Base-by-base conservation (phyloP, 345 rosid genomes). In the Arabis alpina region DNA sequence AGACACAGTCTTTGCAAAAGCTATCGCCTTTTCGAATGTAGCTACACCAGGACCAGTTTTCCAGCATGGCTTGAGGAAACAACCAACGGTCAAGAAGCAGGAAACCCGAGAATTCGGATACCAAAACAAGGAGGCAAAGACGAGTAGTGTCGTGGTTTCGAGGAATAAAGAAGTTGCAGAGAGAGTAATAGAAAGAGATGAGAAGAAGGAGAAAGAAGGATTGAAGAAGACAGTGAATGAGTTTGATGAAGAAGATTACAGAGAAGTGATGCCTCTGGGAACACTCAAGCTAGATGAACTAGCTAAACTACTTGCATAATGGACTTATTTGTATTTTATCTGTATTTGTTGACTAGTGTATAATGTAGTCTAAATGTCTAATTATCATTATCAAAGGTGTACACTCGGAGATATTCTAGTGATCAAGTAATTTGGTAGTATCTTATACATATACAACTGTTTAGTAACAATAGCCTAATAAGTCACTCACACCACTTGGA, bases 261-360 rank as follows among this genome's bases (percentile, higher is more conserved):
- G 67, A 59, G 80, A 74, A 64, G 77, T 63, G 14, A 62, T 55
- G 14, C 81, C 93, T 0, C 76, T 70, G 23, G 99, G 97, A 76
- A 87, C 86, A 76, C 72, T 88, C 49, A 63, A 80, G 60, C 71
- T 93, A 10, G 98, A 93, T 77, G 98, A 93, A 80, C 93, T 90
- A 57, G 98, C 97, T 57, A 87, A 90, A 80, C 70, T 90, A 48
- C 80, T 90, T 71, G 75, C 95, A 2, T 92, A 65, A 75, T 57
- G 7, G 15, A 19, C 34, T 16, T n/a, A 28, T 62, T 14, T 79
- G 41, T 62, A 47, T 56, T 34, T 53, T 52, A 24, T 70, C 39
- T 64, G 54, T 55, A 10, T 37, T 66, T 54, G 32, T 54, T 54
- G 42, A 39, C 2, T 57, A 58, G 66, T 58, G 54, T 66, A 50